Base-by-base conservation (phyloP, 2,329 filamentous ascomycete species). In the Xylaria polymorpha region DNA sequence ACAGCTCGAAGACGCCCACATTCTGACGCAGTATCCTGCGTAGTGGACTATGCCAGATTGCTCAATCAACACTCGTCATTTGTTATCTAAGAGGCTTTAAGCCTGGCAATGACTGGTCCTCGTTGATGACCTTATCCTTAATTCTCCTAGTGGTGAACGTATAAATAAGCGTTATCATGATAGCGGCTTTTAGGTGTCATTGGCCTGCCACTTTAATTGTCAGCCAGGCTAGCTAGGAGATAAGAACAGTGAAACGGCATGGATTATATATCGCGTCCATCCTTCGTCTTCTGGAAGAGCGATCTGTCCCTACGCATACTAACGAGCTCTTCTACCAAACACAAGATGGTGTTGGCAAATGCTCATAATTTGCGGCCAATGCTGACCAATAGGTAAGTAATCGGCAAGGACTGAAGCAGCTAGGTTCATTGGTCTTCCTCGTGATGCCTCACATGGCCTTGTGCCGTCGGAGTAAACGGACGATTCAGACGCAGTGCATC, bases 121-220 rank as follows among this genome's bases (percentile, higher is more conserved):
- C 41, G 8, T 43, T 18, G 29, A 22, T 20, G 14, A 35, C 46
- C 64, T 57, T 53, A 64, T 67, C 51, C 37, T 35, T 22, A n/a
- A 29, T n/a, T 46, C 37, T 58, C 60, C 37, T 32, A 41, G 59
- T 51, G 46, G 39, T 60, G 32, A 3, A 22, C 25, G 25, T 29
- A 29, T 29, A 29, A 22, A n/a, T 55, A 59, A 44, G 41, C 64
- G 53, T 64, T 64, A 67, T 63, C 64, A 39, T 37, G 60, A 67
- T 67, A 63, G 44, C 59, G 60, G 8, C 50, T n/a, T 58, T 63
- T 41, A 60, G 48, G 46, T 50, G n/a, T 39, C 10, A 51, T 60
- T 41, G 60, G 61, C 68, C 68, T 67, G 60, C 65, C 57, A 37
- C 57, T 68, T 70, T 67, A 68, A 70, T 61, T 18, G 68, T 48